A percentile compares a stretch with the other conserved stretches of the same genome.
phyloP scores from a whole-genome alignment of 2,329 filamentous ascomycete genomes.

The Colletotrichum spinosum region DNA sequence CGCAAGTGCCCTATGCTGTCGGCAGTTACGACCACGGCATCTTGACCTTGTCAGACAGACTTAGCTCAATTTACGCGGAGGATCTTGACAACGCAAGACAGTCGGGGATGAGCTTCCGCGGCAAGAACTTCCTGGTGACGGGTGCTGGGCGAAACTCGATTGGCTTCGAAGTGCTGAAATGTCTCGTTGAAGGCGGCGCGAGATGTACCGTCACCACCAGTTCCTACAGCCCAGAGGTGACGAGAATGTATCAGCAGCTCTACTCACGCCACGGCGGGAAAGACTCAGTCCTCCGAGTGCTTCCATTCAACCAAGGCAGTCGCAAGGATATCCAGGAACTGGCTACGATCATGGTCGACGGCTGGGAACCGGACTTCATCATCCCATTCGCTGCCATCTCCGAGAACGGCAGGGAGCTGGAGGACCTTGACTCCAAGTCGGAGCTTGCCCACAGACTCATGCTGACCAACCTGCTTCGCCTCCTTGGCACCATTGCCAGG shows the following conservation, averaged over 20 bases:
- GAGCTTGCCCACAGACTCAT: constrained; percentile 98
- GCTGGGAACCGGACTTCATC: constrained; percentile 97
- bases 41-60: constrained; percentile 56
- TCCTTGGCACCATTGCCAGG: constrained; percentile 88
- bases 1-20: constrained; percentile 16
- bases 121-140: constrained; percentile 97
- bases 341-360: constrained; percentile 95
- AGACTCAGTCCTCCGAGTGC: constrained; percentile 95
- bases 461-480: constrained; percentile 93
- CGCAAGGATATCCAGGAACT: constrained; percentile 96
- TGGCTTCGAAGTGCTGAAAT: constrained; percentile 93
- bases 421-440: constrained; percentile 94
- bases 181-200: constrained; percentile 93
- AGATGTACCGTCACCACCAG: constrained; percentile 98
- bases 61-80: constrained; percentile 76
- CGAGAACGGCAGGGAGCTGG: constrained; percentile 96
- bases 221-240: constrained; percentile 94
- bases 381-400: constrained; percentile 97
- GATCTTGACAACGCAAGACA: constrained; percentile 87
- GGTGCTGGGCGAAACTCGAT: constrained; percentile 98
- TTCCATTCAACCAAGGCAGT: constrained; percentile 98
- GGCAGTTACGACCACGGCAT: constrained; percentile 9
- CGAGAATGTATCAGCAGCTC: constrained; percentile 98
- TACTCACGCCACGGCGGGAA: constrained; percentile 93
- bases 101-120: constrained; percentile 88